Evolutionary conservation across 148 eudicot genomes (phyloP), one percentile per base, ranked within the genome.

Genomic region (Silene uniflora): DNA sequence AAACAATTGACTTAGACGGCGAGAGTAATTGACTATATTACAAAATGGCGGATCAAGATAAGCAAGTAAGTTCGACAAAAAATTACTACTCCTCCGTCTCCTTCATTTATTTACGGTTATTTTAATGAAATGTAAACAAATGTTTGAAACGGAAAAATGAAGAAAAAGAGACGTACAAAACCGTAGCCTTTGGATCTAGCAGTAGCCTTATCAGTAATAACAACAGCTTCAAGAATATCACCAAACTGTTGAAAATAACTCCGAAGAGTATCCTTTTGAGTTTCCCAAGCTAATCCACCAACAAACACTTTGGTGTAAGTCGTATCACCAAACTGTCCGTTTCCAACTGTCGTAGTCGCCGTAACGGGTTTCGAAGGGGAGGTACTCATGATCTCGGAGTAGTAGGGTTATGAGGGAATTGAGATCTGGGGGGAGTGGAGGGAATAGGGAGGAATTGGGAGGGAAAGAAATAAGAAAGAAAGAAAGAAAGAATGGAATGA

Each of bases 111-210:
- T 29, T 29, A 29, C 0, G 0, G 6, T 35, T 1, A 47, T 6
- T 47, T 7, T 10, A 47, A 47, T 47, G 0, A 47, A 47, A 14
- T 0, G 55, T 39, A 39, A 49, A 14, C 8, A 49, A 11, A 49
- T 49, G 17, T 5, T 4, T 9, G 18, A 3, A 19, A 27, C 3
- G 27, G 47, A 6, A 0, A 27, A 21, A 10, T 2, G 27, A 21
- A 11, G 21, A 5, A 6, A 27, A 1, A 22, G 6, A 16, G 14
- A 67, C 81, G 58, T 77, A 83, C 86, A 71, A 83, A 83, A 44
- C 86, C 86, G n/a, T 83, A 83, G 61, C 86, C 86, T 72, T 83
- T 83, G 75, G 86, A 83, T 77, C 86, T 80, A 32, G 83, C 71
- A 22, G 86, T 80, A 25, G 77, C 71, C 56, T 80, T 83, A 77